These are phyloP conservation scores for Acanthochlamys bracteata DNA, from an alignment of 106 monocot genomes.

Conservation along the genomic window DNA sequence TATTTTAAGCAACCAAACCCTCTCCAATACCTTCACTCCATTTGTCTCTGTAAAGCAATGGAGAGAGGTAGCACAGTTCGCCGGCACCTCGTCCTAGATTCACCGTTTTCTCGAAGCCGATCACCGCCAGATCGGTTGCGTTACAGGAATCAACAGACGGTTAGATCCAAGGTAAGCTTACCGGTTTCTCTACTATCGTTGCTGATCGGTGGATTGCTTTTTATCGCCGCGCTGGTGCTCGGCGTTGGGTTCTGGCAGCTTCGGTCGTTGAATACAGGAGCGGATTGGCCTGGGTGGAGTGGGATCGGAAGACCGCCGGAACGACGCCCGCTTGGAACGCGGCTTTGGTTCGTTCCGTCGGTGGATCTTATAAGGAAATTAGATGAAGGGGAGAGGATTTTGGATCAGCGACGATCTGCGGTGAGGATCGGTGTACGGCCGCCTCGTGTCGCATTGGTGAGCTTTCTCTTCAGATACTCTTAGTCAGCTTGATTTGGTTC, in stretches of 20 bases:
- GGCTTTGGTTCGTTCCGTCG: constrained; percentile 28
- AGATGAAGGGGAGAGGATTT: constrained; percentile 16
- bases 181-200: background rate
- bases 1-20: no score
- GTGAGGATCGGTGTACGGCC: constrained; percentile 23
- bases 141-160: no score
- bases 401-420: constrained; percentile 27
- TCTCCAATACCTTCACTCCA: no score
- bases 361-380: constrained; percentile 33
- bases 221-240: constrained; percentile 5
- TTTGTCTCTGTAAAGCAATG: no score
- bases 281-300: background rate
- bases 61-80: background rate
- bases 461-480: constrained; percentile 1
- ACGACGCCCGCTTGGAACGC: constrained; percentile 6
- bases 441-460: constrained; percentile 44
- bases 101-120: no score
- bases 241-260: constrained; percentile 17
- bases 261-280: background rate
- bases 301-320: background rate
- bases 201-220: constrained; percentile 14
- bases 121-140: background rate
- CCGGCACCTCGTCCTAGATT: no score
- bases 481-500: background rate
- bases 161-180: no score